Evolutionary conservation across 306 rosid species (phyloP), one percentile per base, ranked within the genome.

Genomic region (Erythrophleum fordii): DNA sequence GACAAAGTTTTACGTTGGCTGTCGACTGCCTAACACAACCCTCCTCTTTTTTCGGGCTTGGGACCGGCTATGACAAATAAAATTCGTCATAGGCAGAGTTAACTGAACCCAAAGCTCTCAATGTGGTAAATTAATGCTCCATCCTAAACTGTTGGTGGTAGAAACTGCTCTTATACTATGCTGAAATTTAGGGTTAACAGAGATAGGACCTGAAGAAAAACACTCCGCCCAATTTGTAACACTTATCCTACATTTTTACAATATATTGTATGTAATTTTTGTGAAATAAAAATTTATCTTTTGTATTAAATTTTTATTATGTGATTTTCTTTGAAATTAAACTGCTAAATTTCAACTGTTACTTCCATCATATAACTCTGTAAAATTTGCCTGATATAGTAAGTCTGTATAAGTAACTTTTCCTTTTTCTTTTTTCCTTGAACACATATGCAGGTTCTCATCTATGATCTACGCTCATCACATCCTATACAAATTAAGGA

Each of bases 401-500:
- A 45, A 45, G 53, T 62, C 11, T 62, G 42, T 23, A 34, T 5
- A n/a, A 11, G n/a, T 76, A 35, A 61, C 1, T 13, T 64, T 28
- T 61, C 29, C 6, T 28, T 9, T 6, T 34, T 64, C 11, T 5
- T 16, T 9, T 61, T 37, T 65, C 4, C 39, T 82, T 78, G 39
- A 58, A 79, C 59, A 42, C 56, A 52, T 39, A 22, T 83, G 88
- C 95, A 95, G 99, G 95, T 95, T 60, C 91, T 95, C 83, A 83
- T 95, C 72, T 95, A 91, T 82, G 99, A 95, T 81, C 79, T 93
- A 78, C 99, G 97, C 52, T 91, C 97, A 5, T 90, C 99, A 6
- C 77, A 81, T 78, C 99, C 97, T 46, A 7, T 93, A 72, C 85
- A 84, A 74, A 80, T 91, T 48, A 87, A 95, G 81, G 97, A 95